These are phyloP conservation scores for Peniophora sp. DNA, from an alignment of 1,284 basidiomycete genomes.

Conservation along the genomic window DNA sequence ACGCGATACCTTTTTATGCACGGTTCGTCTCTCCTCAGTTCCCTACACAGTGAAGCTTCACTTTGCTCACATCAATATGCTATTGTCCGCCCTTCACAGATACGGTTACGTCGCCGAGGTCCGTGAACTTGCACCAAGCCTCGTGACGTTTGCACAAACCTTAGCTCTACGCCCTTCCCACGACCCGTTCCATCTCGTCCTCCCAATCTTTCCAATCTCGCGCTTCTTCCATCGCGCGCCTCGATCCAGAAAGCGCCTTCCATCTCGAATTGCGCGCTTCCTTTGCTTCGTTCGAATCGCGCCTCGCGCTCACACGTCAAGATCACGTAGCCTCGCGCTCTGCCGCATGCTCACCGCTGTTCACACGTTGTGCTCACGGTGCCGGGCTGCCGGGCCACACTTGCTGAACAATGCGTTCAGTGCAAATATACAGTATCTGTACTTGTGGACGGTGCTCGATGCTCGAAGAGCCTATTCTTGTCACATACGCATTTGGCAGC, in stretches of 20 bases:
- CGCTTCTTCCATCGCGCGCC: too few relatives aligned
- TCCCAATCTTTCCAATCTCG: background rate
- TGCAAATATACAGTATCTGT: too few relatives aligned
- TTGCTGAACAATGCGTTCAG: too few relatives aligned
- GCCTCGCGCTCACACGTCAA: background rate
- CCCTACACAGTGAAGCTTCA: conserved; percentile 4
- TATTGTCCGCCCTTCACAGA: conserved; percentile 35
- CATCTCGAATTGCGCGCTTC: conserved; percentile 16
- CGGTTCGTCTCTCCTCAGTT: conserved; percentile 39
- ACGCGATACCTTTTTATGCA: conserved; percentile 63
- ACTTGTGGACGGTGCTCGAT: too few relatives aligned
- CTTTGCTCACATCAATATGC: conserved; percentile 6
- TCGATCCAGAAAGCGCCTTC: background rate
- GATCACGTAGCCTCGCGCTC: too few relatives aligned
- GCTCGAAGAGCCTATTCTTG: too few relatives aligned
- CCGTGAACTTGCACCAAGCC: conserved; percentile 13
- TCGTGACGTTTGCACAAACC: too few relatives aligned
- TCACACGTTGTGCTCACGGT: too few relatives aligned
- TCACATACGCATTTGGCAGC: too few relatives aligned
- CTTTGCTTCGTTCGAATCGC: background rate
- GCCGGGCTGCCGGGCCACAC: too few relatives aligned
- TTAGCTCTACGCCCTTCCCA: too few relatives aligned
- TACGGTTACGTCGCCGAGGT: conserved; percentile 66
- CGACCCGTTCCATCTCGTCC: conserved; percentile 1
- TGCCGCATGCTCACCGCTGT: too few relatives aligned